A percentile compares a stretch with the other conserved stretches of the same genome.
These are phyloP conservation scores for bread wheat (Triticum aestivum) DNA, from an alignment of 176 grass and related monocot species.

Conservation along the genomic window DNA sequence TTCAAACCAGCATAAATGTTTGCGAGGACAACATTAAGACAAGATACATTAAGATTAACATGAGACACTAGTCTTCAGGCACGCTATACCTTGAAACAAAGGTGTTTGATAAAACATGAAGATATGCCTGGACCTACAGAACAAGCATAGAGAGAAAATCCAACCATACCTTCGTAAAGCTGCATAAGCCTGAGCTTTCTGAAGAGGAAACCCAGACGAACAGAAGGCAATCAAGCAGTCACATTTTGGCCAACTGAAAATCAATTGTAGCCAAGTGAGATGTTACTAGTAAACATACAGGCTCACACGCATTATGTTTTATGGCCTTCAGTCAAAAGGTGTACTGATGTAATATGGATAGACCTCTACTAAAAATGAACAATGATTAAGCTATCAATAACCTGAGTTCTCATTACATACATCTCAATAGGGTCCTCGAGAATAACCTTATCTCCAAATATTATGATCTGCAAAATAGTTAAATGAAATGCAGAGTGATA, in stretches of 20 bases:
- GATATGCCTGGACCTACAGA: neutral
- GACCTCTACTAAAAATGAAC: constrained; percentile 31
- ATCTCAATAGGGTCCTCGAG: constrained; percentile 86
- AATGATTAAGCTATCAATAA: constrained; percentile 52
- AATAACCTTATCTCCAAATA: constrained; percentile 95
- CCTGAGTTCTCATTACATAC: constrained; percentile 74
- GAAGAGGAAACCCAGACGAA: constrained; percentile 89
- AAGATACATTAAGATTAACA: constrained; percentile 2
- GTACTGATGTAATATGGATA: constrained; percentile 23
- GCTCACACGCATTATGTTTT: neutral
- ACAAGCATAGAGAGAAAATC: neutral
- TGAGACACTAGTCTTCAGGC: neutral
- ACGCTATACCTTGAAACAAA: constrained; percentile 15
- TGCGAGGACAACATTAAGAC: neutral
- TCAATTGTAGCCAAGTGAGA: constrained; percentile 28
- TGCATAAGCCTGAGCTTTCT: constrained; percentile 85
- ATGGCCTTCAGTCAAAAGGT: constrained; percentile 1
- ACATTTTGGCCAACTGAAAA: constrained; percentile 95
- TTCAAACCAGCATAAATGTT: constrained; percentile 12
- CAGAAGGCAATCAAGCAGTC: constrained; percentile 98
- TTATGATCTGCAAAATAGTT: constrained; percentile 76
- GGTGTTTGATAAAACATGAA: neutral
- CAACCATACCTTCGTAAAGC: constrained; percentile 64
- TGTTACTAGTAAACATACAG: constrained; percentile 7
- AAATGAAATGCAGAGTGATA: constrained; percentile 26